Conservation (phyloP, 305 asterid genomes). For the Fraxinus latifolia region DNA sequence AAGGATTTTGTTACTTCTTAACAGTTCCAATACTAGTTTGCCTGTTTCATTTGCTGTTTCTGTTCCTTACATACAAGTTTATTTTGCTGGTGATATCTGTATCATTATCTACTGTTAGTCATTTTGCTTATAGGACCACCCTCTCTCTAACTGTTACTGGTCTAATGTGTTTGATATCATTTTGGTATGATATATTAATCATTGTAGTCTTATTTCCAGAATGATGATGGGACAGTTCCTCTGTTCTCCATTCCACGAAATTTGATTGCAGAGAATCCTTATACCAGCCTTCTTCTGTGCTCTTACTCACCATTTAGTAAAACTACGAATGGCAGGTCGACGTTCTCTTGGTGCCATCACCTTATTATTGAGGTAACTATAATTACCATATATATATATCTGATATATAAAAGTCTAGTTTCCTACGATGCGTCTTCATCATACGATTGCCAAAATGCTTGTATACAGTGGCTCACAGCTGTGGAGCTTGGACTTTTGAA, state of each 20-base stretch:
- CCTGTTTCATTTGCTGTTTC: slow-evolving; percentile 6
- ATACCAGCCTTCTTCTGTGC: slow-evolving; percentile 81
- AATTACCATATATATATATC: background rate
- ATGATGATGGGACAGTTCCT: slow-evolving; percentile 69
- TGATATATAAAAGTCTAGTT: background rate
- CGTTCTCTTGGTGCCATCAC: slow-evolving; percentile 72
- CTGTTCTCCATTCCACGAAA: slow-evolving; percentile 78
- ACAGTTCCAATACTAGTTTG: background rate
- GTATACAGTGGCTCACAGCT: slow-evolving; percentile 83
- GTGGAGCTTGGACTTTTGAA: slow-evolving; percentile 97
- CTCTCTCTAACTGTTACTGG: background rate
- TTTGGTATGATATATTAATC: slow-evolving; percentile 20
- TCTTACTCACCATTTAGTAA: slow-evolving; percentile 48
- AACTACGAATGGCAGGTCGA: slow-evolving; percentile 31
- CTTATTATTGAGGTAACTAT: slow-evolving; percentile 70
- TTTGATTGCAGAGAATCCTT: slow-evolving; percentile 80
- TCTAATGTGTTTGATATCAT: background rate
- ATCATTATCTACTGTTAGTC: background rate
- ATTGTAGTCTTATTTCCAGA: slow-evolving; percentile 50
- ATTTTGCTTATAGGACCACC: background rate
- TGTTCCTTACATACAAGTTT: background rate
- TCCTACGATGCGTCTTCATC: slow-evolving; percentile 5
- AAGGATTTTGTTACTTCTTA: background rate
- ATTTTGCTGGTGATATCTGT: background rate
- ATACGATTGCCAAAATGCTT: slow-evolving; percentile 24